Evolutionary conservation across 257 asterid species (phyloP).

Genomic region (Cynanchum wilfordii): DNA sequence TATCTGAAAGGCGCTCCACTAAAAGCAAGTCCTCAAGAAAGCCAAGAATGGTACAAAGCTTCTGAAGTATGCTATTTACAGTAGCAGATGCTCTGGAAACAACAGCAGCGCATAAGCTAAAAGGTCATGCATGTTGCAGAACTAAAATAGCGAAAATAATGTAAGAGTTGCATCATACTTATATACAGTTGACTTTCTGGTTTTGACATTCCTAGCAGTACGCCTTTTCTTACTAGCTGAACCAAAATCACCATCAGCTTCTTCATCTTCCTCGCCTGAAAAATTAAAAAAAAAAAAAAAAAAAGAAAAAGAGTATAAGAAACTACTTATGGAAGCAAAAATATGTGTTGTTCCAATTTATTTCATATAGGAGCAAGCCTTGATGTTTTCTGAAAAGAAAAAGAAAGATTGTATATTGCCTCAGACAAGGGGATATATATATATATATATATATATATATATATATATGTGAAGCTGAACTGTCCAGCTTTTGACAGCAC

Average conservation of each 20-base stretch:
- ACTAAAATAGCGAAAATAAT: not conserved
- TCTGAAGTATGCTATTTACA: constrained; percentile 76
- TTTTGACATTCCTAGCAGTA: constrained; percentile 50
- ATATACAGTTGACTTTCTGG: constrained; percentile 59
- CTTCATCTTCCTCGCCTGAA: constrained; percentile 77
- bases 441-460: not conserved
- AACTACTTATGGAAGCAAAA: not conserved
- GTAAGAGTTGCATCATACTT: constrained; percentile 34
- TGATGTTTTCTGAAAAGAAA: not conserved
- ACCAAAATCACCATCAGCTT: constrained; percentile 56
- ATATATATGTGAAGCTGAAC: not conserved
- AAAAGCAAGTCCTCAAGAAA: constrained; percentile 75
- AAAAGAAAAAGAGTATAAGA: constrained; percentile 5
- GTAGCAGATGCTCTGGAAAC: constrained; percentile 57
- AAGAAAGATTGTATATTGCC: not conserved
- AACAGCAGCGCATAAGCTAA: constrained; percentile 3
- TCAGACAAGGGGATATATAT: no score
- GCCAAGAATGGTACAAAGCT: constrained; percentile 85
- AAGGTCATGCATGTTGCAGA: not conserved
- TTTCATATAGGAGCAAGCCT: not conserved
- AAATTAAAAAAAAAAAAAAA: constrained; percentile 5
- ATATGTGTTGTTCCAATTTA: not conserved
- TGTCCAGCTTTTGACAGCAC: not conserved
- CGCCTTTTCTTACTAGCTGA: constrained; percentile 82
- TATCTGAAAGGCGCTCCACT: constrained; percentile 87